Evolutionary conservation across 495 filamentous ascomycete species (phyloP), one percentile per base, ranked within the genome.

Genomic region (Aspergillus leporis): DNA sequence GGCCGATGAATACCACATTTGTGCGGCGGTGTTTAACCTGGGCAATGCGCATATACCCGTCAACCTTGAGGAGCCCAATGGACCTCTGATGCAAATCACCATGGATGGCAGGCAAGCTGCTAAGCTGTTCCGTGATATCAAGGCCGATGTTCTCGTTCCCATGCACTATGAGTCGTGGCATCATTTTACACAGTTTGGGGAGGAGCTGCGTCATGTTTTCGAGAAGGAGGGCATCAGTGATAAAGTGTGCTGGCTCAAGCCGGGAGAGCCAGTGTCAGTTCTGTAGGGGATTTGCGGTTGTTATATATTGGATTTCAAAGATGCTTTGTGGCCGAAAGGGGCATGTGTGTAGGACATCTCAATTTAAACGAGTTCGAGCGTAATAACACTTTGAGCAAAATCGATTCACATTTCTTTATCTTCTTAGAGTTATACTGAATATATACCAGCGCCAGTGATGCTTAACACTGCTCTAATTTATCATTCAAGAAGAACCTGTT

Each of bases 151-250:
- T 21, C 54, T 83, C 2, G 69, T 83, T 25, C 81, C 80, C 0
- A 73, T 84, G 70, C 80, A 84, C 50, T 83, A 71, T 47, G 79
- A 83, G 50, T 68, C 69, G 6, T 84, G 81, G 80, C 57, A 58
- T 0, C 79, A 82, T 62, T 84, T 82, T 55, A 70, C 63, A 0
- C 70, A 82, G 58, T 56, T 58, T 58, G 69, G 65, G 1, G 16
- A 41, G 5, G 66, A 66, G 25, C 34, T 73, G 34, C 6, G 31
- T 0, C 3, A 62, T 31, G 64, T 50, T 13, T 70, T 73, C 32
- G 61, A 66, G 12, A 45, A 61, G 16, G 68, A 66, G 31, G 70
- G 65, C 1, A 59, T 73, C 21, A 14, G 4, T 3, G 60, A 73
- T 32, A 60, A 66, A 43, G 48, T 73, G 3, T 61, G 56, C 28